These are phyloP conservation scores for Amoebophrya sp. DNA, from an alignment of 169 alveolate genomes.

Conservation along the genomic window DNA sequence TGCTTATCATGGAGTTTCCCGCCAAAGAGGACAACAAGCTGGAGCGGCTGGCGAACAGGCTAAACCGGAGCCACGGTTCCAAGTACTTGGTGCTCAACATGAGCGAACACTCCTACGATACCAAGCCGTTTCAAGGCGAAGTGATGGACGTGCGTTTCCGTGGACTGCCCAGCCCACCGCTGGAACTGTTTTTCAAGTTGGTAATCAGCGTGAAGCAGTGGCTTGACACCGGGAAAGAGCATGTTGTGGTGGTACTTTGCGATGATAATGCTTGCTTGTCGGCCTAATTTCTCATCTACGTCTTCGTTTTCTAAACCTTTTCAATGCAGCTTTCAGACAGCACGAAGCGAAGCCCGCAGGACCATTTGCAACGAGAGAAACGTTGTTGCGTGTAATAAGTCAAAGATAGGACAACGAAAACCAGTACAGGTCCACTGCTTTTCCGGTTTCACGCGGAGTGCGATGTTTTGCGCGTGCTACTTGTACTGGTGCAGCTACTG, in stretches of 20 bases:
- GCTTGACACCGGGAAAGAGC: background rate
- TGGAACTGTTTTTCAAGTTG: conserved; percentile 3
- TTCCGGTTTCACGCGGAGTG: background rate
- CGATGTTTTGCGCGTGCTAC: conserved; percentile 27
- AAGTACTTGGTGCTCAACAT: background rate
- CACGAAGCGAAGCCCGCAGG: too few species aligned
- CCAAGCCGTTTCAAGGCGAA: background rate
- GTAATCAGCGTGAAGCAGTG: background rate
- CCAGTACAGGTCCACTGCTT: background rate
- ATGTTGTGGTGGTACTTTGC: background rate
- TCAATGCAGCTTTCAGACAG: too few species aligned
- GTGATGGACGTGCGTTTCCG: background rate
- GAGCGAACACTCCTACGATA: background rate
- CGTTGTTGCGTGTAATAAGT: too few species aligned
- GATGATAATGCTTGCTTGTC: too few species aligned
- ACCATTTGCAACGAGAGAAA: too few species aligned
- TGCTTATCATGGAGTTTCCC: background rate
- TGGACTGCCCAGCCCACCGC: background rate
- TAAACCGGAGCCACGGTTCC: background rate
- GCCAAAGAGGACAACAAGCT: background rate
- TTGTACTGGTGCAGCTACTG: background rate
- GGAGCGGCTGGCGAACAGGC: background rate
- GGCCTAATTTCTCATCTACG: too few species aligned
- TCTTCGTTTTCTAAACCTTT: too few species aligned
- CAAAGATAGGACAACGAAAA: too few species aligned